Evolutionary conservation across 352 stramenopile genomes (phyloP), one percentile per base, ranked within the genome.

Genomic region (Phytopythium ostracodes): DNA sequence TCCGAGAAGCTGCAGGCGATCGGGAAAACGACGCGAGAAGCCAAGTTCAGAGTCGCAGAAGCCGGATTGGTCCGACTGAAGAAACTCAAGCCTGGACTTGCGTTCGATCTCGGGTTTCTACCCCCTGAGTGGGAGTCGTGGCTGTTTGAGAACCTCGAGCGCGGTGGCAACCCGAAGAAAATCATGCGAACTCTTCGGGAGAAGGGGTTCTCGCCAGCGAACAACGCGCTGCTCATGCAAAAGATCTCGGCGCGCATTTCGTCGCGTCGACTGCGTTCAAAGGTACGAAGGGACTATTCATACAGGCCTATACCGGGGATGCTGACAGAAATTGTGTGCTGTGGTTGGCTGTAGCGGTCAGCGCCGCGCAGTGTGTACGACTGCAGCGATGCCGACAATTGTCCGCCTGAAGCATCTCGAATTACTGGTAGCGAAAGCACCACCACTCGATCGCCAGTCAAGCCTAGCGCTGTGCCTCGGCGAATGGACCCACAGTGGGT

Each of bases 11-110:
- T 91, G 3, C 72, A 81, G 60, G 69, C 68, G 1, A 59, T 75
- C 4, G 81, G 81, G 0, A 81, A 73, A 56, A 84, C 75, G 4
- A 88, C 79, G 2, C 78, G 78, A 58, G 81, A 93, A 52, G 81
- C 84, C 56, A 93, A 93, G 55, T 87, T 89, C 67, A 80, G 81
- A 53, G 81, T 70, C 42, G 84, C 81, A 1, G 76, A 91, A 55
- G 69, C 71, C 29, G 84, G 68, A 15, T 51, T 92, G 18, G 66
- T 76, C 27, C 75, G 70, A 44, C 70, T 91, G 22, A 75, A 79
- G 42, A 82, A 81, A 52, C 67, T 91, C 11, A 80, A 88, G 57
- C 81, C 84, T 12, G 80, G 84, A 15, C 68, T 90, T 24, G 79
- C 79, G 9, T 78, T 69, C 36, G 74, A 86, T 4, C 62, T 68